Evolutionary conservation across 140 eudicot species (phyloP), one percentile per base, ranked within the genome.

Genomic region (Flaveria floridana): DNA sequence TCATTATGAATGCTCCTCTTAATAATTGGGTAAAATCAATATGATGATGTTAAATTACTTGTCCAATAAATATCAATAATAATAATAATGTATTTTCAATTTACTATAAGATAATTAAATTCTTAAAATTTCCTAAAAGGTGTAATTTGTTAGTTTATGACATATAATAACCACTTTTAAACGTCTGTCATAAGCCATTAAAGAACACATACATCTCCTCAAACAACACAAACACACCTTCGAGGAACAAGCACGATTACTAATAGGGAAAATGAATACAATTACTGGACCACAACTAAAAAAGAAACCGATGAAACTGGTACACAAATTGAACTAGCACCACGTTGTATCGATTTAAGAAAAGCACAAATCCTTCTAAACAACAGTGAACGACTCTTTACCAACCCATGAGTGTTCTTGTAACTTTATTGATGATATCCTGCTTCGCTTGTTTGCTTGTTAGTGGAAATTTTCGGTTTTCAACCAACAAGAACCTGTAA

Each of bases 401-500:
- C 80, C 84, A 68, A 20, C 96, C 96, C 94, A 89, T 83, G 15
- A 93, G 82, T 13, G 82, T 85, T 65, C 85, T 81, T 70, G 86
- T 88, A 28, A 91, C 95, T 80, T 81, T 80, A 48, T 91, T 84
- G 21, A 86, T 81, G 15, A 91, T 86, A 72, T 83, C 77, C 30
- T 66, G 70, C 66, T 84, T 84, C 9, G 84, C 90, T 74, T 64
- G 84, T 15, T 74, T 79, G 75, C 86, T 86, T 41, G 78, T 81
- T 58, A 88, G 23, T 21, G 82, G 91, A 72, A 73, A 83, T 20
- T 84, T 86, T 19, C 62, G 70, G 74, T 82, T 88, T 7, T 90
- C 97, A 42, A 81, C 86, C 66, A 91, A 82, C 16, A 79, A 82
- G 75, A 91, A 91, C 61, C 90, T 85, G 79, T 91, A 91, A 66